phyloP scores from a whole-genome alignment of 257 asterid species.

The Leonotis leonurus region DNA sequence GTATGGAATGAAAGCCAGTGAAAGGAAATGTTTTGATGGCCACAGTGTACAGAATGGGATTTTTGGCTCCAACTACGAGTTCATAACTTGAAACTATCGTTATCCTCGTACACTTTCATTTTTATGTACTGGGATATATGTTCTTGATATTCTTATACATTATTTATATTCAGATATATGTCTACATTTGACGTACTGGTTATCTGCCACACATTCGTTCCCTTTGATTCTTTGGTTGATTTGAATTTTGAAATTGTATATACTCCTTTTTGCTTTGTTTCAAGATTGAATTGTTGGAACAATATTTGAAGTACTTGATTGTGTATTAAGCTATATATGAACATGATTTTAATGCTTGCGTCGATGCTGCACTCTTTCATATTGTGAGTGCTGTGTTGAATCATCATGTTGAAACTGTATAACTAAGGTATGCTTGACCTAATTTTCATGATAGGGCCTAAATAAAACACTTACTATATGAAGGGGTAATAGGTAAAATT shows the following conservation, averaged over 20 bases:
- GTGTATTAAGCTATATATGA: not conserved
- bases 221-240: not conserved
- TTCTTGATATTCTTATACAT: not conserved
- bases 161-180: not conserved
- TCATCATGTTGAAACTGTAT: not conserved
- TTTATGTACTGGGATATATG: constrained; percentile 18
- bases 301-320: not conserved
- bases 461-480: too few relatives aligned
- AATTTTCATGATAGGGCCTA: not conserved
- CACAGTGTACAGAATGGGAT: constrained; percentile 39
- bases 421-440: not conserved
- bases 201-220: not conserved
- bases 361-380: not conserved
- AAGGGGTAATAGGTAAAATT: too few relatives aligned
- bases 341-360: not conserved
- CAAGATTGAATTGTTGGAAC: not conserved
- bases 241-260: not conserved
- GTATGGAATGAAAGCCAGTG: constrained; percentile 19
- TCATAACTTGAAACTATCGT: constrained; percentile 2
- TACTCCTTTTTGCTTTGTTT: not conserved
- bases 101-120: constrained; percentile 13
- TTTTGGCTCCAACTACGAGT: constrained; percentile 24
- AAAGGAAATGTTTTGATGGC: constrained; percentile 23
- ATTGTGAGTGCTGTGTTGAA: not conserved
- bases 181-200: not conserved